Evolutionary conservation across 1,139 yeast genomes (phyloP).

Genomic region (Spencermartinsiella ligniputridi): DNA sequence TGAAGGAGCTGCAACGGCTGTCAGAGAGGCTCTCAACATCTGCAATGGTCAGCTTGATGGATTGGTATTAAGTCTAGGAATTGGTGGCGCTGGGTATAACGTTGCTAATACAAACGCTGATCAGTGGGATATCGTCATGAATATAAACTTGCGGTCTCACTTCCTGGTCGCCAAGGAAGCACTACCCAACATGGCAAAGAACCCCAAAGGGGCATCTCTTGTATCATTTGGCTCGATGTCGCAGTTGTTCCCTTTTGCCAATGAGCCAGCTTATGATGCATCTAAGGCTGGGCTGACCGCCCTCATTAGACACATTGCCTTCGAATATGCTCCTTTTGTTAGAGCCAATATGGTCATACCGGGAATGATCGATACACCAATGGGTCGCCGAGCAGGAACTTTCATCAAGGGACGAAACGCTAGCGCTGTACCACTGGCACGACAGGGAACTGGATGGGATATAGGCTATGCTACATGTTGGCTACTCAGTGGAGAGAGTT

Average conservation of each 20-base stretch:
- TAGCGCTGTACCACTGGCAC: conserved; percentile 2
- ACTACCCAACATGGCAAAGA: conserved; percentile 3
- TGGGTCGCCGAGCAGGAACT: conserved; percentile 4
- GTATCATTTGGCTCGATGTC: conserved; percentile 4
- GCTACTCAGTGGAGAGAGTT: conserved; percentile 4
- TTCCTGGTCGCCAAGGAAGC: conserved; percentile 5
- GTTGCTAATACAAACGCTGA: conserved; percentile 2
- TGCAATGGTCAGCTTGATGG: conserved; percentile 2
- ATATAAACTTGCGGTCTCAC: conserved; percentile 3
- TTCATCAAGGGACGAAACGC: conserved; percentile 3
- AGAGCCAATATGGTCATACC: conserved; percentile 3
- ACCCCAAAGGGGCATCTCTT: conserved; percentile 3
- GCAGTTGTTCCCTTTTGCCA: conserved; percentile 3
- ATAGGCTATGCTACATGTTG: conserved; percentile 2
- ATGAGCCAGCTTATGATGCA: conserved; percentile 6
- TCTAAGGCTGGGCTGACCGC: conserved; percentile 4
- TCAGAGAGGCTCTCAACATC: neutral
- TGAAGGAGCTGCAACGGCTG: neutral
- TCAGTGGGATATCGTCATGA: conserved; percentile 3
- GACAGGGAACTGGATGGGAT: conserved; percentile 6
- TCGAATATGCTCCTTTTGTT: conserved; percentile 1
- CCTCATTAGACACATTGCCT: conserved; percentile 3
- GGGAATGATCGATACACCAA: conserved; percentile 3
- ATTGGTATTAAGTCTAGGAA: conserved; percentile 1
- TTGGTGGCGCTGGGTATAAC: conserved; percentile 1